Conservation (phyloP, 225 moss, liverwort and hornwort genomes). For the Rhytidiadelphus loreus region DNA sequence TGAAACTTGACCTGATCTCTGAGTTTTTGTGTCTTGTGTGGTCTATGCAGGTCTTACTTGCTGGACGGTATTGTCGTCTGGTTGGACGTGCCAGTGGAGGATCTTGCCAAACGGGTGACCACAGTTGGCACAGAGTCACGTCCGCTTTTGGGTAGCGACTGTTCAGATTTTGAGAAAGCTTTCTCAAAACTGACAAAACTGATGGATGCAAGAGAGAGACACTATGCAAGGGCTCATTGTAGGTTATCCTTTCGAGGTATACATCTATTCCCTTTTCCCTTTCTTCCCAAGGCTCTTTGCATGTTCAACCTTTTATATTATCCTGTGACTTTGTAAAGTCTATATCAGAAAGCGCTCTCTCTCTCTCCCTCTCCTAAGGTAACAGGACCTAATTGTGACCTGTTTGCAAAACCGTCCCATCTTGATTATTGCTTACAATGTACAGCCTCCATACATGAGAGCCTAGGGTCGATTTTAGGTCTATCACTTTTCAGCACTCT, state of each 20-base stretch:
- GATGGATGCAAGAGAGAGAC: conserved; percentile 32
- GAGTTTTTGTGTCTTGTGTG: not conserved
- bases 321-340: not conserved
- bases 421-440: not conserved
- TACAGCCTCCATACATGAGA: not conserved
- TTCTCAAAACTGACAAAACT: conserved; percentile 32
- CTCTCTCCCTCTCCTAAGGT: not conserved
- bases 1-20: not conserved
- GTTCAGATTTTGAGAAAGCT: conserved; percentile 42
- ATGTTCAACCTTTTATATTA: not conserved
- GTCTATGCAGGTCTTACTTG: conserved; percentile 50
- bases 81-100: conserved; percentile 85
- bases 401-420: not conserved
- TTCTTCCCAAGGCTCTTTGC: not conserved
- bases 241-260: conserved; percentile 61
- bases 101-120: conserved; percentile 61
- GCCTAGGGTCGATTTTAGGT: not conserved
- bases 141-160: conserved; percentile 51
- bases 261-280: not conserved
- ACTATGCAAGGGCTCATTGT: conserved; percentile 60
- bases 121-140: conserved; percentile 69
- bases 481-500: not conserved
- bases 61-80: conserved; percentile 67
- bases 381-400: not conserved
- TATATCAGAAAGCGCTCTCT: not conserved